Conservation (phyloP, 441 rosid species). For the Oxalis stricta region DNA sequence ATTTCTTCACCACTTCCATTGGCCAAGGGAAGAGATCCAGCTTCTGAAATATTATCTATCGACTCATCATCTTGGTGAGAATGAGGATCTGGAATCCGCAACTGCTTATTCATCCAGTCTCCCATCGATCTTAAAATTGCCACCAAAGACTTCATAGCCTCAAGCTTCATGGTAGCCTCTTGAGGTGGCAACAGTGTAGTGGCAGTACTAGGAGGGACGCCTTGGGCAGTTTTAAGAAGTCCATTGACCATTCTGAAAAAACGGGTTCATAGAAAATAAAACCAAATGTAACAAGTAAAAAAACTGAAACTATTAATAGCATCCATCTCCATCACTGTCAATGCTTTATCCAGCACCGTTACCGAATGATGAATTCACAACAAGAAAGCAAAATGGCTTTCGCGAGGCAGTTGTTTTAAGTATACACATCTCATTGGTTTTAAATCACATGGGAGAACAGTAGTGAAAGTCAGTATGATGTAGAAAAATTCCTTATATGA, state of each 20-base stretch:
- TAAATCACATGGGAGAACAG: too few species aligned
- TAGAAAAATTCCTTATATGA: too few species aligned
- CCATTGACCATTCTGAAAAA: conserved; percentile 92
- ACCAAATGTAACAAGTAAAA: conserved; percentile 3
- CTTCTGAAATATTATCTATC: conserved; percentile 42
- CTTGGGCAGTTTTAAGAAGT: conserved; percentile 99
- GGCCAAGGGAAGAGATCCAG: conserved; percentile 43
- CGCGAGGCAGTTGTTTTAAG: too few species aligned
- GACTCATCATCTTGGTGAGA: conserved; percentile 49
- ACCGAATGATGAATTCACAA: too few species aligned
- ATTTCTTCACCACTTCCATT: conserved; percentile 77
- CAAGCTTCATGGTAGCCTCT: conserved; percentile 83
- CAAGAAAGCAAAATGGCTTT: too few species aligned
- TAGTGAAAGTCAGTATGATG: too few species aligned
- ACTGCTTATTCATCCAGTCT: conserved; percentile 95
- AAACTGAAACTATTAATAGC: not conserved
- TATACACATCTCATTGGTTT: too few species aligned
- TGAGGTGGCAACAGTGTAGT: conserved; percentile 79
- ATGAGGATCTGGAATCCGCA: conserved; percentile 71
- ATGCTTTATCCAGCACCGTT: too few species aligned
- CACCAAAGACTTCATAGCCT: conserved; percentile 94
- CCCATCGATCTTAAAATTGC: conserved; percentile 93
- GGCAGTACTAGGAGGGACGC: conserved; percentile 65
- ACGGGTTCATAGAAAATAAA: conserved; percentile 6
- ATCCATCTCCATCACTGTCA: not conserved